Evolutionary conservation across 768 basidiomycete species (phyloP), one percentile per base, ranked within the genome.

Genomic region (Mycena venus): DNA sequence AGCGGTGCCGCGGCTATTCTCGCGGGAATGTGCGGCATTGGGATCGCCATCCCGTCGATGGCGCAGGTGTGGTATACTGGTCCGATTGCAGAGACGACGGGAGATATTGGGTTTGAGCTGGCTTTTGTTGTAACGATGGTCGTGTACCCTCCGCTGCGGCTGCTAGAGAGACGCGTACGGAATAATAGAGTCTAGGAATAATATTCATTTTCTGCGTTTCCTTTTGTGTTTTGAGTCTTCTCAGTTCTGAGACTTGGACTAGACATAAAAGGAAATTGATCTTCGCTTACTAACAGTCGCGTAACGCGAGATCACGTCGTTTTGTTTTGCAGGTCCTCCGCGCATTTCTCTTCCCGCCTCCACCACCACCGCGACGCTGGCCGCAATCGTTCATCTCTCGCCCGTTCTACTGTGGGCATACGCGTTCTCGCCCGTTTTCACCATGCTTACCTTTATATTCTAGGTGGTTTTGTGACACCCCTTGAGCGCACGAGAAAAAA

Each of bases 41-140:
- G 84, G 14, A 84, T 95, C 10, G 82, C 92, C 15, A 83, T 95
- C 17, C 91, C 93, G 6, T 88, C 87, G 65, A 96, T 96, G 91
- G 83, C 90, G 73, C 94, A 96, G 81, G 90, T 89, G 31, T 96
- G 93, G 94, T 96, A 90, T 78, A 84, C 86, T 0, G 95, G 95
- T 1, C 94, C 94, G 9, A 91, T 96, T 55, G 95, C 92, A 12
- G 79, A 84, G 74, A 85, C 74, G 10, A 88, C 93, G 21, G 95
- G 95, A 1, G 95, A 96, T 83, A 91, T 96, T 68, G 95, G 94
- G n/a, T 94, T 96, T 74, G 94, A 95, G 81, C 81, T 94, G 29
- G 92, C 93, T 3, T 91, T 94, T 77, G 85, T 82, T 1, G 80
- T 89, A 2, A 88, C 90, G 9, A 85, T 79, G 12, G 40, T 93